A percentile compares a stretch with the other conserved stretches of the same genome.
Conservation (phyloP, 2,329 filamentous ascomycete species). For the Pestalotiopsis sp. region DNA sequence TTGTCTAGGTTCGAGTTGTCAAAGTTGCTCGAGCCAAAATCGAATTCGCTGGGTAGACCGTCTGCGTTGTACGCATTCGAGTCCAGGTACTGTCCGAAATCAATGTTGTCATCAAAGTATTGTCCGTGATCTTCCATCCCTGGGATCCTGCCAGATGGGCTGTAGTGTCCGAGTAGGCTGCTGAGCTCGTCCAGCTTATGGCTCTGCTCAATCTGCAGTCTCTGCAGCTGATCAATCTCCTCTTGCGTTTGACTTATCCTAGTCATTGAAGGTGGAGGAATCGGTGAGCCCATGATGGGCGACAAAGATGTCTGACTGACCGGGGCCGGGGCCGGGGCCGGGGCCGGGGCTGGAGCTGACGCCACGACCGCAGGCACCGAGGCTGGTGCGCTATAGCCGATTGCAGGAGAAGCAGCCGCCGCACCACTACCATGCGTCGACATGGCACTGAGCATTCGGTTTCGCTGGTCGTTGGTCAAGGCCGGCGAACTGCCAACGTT, state of each 20-base stretch:
- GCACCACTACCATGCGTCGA: constrained; percentile 34
- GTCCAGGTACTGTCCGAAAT: constrained; percentile 54
- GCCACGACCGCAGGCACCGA: constrained; percentile 18
- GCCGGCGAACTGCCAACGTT: constrained; percentile 57
- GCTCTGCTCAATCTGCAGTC: constrained; percentile 77
- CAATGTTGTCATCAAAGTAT: constrained; percentile 44
- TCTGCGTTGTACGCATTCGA: constrained; percentile 28
- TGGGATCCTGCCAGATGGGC: constrained; percentile 76
- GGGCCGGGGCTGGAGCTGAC: neutral
- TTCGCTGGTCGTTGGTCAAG: constrained; percentile 57
- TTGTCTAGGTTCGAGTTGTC: constrained; percentile 24
- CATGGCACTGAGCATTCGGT: constrained; percentile 60
- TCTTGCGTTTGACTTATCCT: constrained; percentile 68
- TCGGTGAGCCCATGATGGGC: constrained; percentile 46
- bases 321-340: constrained; percentile 21
- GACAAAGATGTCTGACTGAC: constrained; percentile 42
- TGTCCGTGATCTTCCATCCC: constrained; percentile 52
- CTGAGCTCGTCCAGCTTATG: constrained; percentile 74
- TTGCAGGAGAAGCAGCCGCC: constrained; percentile 24
- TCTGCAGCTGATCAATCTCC: constrained; percentile 77
- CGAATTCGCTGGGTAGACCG: constrained; percentile 36
- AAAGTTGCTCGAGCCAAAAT: constrained; percentile 36
- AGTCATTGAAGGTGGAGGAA: constrained; percentile 52
- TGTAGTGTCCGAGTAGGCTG: constrained; percentile 74
- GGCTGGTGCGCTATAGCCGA: constrained; percentile 13